phyloP scores from a whole-genome alignment of 2,329 filamentous ascomycete species.

The Stachybotrys echinatus region DNA sequence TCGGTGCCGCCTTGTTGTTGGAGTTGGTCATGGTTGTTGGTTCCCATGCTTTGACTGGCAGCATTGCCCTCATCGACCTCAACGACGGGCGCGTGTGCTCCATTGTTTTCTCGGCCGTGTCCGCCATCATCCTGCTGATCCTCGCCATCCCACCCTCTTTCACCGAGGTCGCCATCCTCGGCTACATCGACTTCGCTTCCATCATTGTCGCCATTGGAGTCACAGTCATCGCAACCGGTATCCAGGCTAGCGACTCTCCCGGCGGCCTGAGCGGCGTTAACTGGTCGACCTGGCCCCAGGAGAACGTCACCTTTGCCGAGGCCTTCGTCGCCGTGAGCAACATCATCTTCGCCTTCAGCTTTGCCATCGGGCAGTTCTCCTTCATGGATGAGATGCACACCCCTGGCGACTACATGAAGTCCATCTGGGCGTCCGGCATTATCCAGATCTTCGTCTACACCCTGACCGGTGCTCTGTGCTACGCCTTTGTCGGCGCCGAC shows the following conservation, averaged over 20 bases:
- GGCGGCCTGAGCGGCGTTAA: conserved; percentile 9
- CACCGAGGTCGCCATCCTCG: conserved; percentile 23
- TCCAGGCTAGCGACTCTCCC: conserved; percentile 19
- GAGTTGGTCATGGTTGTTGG: conserved; percentile 61
- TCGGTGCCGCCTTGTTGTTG: conserved; percentile 49
- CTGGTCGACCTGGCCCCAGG: conserved; percentile 27
- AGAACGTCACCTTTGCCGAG: conserved; percentile 35
- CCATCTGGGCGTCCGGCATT: conserved; percentile 50
- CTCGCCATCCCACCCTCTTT: conserved; percentile 31
- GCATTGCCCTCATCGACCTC: conserved; percentile 56
- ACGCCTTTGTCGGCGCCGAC: conserved; percentile 53
- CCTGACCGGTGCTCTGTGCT: conserved; percentile 57
- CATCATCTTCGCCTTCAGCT: conserved; percentile 44
- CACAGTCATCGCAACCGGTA: conserved; percentile 56
- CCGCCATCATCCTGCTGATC: conserved; percentile 26
- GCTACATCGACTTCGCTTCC: conserved; percentile 38
- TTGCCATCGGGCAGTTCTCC: neutral
- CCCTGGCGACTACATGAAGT: conserved; percentile 29
- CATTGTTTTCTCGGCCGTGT: conserved; percentile 27
- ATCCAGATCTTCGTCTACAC: conserved; percentile 56
- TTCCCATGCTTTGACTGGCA: conserved; percentile 60
- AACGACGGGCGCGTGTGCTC: conserved; percentile 41
- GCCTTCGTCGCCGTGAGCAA: conserved; percentile 53
- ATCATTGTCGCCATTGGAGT: conserved; percentile 54
- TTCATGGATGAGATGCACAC: conserved; percentile 12